These are phyloP conservation scores for Chionographis japonica DNA, from an alignment of 106 monocot genomes.

Conservation along the genomic window DNA sequence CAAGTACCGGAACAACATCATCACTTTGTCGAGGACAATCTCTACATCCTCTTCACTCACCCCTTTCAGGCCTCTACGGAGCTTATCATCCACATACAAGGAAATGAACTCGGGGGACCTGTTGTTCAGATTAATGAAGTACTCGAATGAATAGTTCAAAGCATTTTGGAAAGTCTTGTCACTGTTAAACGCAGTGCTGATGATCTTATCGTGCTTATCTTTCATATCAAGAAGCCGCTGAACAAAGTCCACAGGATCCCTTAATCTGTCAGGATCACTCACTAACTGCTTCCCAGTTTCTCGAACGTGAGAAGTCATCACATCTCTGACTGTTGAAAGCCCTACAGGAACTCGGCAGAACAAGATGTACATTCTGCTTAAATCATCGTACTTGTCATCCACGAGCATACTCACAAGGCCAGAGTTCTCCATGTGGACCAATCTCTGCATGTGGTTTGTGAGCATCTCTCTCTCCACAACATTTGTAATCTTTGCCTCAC, in stretches of 20 bases:
- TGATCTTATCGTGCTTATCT: conserved; percentile 93
- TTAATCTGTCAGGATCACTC: conserved; percentile 75
- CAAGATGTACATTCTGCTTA: conserved; percentile 80
- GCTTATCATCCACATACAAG: conserved; percentile 85
- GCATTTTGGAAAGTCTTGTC: conserved; percentile 98
- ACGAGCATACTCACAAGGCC: conserved; percentile 92
- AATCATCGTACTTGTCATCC: conserved; percentile 86
- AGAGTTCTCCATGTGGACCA: conserved; percentile 94
- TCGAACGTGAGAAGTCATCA: conserved; percentile 81
- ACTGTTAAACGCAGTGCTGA: conserved; percentile 67
- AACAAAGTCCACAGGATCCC: conserved; percentile 95
- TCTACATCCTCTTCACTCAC: conserved; percentile 72
- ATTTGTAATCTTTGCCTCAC: conserved; percentile 65
- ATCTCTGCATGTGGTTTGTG: conserved; percentile 89
- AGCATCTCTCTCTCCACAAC: conserved; percentile 97
- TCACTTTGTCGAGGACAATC: conserved; percentile 69
- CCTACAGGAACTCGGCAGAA: conserved; percentile 82
- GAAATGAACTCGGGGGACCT: conserved; percentile 94
- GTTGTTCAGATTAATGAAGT: conserved; percentile 87
- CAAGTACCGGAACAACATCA: conserved; percentile 89
- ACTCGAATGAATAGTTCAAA: conserved; percentile 88
- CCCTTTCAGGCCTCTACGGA: conserved; percentile 78
- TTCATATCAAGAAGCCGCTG: conserved; percentile 78
- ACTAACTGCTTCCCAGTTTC: conserved; percentile 84
- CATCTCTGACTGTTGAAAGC: conserved; percentile 66